These are phyloP conservation scores for Neurospora sublineolata DNA, from an alignment of 495 filamentous ascomycete species.

Conservation along the genomic window DNA sequence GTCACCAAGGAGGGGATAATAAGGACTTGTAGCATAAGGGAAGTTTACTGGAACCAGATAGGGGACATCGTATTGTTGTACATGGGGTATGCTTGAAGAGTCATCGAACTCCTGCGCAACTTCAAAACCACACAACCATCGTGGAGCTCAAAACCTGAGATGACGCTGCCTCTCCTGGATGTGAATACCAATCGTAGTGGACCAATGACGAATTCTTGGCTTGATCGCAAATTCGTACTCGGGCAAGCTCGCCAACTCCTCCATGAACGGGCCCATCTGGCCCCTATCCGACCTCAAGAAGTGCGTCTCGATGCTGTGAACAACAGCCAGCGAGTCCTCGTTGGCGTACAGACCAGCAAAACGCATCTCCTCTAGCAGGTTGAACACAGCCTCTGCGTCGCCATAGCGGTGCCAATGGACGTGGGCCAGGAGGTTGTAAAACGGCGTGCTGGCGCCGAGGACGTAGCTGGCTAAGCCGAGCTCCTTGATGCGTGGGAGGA, in stretches of 20 bases:
- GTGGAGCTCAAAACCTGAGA: neutral
- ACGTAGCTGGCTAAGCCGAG: slow-evolving; percentile 60
- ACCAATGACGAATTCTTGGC: slow-evolving; percentile 15
- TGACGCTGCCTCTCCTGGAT: slow-evolving; percentile 9
- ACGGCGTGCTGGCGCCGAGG: slow-evolving; percentile 56
- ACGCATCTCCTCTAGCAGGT: slow-evolving; percentile 69
- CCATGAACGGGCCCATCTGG: slow-evolving; percentile 19
- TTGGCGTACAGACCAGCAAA: slow-evolving; percentile 53
- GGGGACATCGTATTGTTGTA: neutral
- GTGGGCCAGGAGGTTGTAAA: slow-evolving; percentile 64
- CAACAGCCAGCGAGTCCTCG: slow-evolving; percentile 39
- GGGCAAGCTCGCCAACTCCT: slow-evolving; percentile 26
- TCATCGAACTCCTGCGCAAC: neutral
- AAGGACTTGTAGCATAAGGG: neutral
- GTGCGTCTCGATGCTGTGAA: slow-evolving; percentile 23
- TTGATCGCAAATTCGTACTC: slow-evolving; percentile 22
- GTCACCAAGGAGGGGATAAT: neutral
- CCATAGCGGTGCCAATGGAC: slow-evolving; percentile 52
- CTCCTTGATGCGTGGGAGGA: slow-evolving; percentile 60
- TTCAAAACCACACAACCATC: neutral
- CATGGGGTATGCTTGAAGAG: neutral
- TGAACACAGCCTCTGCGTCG: slow-evolving; percentile 48
- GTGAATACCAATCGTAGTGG: slow-evolving; percentile 6
- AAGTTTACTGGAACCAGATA: neutral
- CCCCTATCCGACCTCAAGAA: slow-evolving; percentile 6